These are phyloP conservation scores for Cryptosporidium muris DNA, from an alignment of 169 alveolate genomes.

Conservation along the genomic window DNA sequence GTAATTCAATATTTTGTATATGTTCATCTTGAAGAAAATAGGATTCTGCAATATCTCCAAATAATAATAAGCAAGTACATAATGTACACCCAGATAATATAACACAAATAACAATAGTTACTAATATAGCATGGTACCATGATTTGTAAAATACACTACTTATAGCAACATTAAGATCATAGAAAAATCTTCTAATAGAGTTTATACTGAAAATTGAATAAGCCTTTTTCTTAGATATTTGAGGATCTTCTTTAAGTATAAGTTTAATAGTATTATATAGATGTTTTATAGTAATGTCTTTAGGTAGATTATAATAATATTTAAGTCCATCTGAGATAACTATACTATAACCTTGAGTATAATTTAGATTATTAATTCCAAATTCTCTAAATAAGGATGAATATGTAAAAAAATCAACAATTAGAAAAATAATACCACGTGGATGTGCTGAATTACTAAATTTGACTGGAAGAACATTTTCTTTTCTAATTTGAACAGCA, in stretches of 20 bases:
- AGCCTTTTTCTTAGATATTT: constrained; percentile 38
- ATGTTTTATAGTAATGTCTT: constrained; percentile 14
- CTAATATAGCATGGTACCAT: constrained; percentile 44
- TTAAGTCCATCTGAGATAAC: constrained; percentile 55
- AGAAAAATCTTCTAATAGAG: constrained; percentile 32
- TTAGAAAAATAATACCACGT: constrained; percentile 44
- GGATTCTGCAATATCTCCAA: constrained; percentile 66
- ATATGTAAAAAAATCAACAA: constrained; percentile 43
- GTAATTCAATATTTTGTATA: constrained; percentile 11
- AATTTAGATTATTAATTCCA: constrained; percentile 43
- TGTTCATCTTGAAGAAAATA: constrained; percentile 17
- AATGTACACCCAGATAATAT: constrained; percentile 50
- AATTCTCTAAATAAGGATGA: constrained; percentile 64
- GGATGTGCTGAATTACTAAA: constrained; percentile 3
- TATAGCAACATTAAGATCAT: constrained; percentile 30
- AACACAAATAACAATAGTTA: constrained; percentile 9
- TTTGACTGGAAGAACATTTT: constrained; percentile 28
- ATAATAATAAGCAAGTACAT: constrained; percentile 27
- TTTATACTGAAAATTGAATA: constrained; percentile 51
- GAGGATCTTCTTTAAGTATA: constrained; percentile 14
- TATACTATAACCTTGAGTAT: constrained; percentile 47
- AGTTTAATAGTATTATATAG: constrained; percentile 18
- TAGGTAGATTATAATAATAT: constrained; percentile 30
- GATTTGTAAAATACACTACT: constrained; percentile 50
- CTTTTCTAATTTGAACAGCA: constrained; percentile 43